Percentiles rank a stretch among this genome's conserved stretches.
These are phyloP conservation scores for Magnusiomyces clavatus DNA, from an alignment of 1,139 yeast genomes.

Conservation along the genomic window DNA sequence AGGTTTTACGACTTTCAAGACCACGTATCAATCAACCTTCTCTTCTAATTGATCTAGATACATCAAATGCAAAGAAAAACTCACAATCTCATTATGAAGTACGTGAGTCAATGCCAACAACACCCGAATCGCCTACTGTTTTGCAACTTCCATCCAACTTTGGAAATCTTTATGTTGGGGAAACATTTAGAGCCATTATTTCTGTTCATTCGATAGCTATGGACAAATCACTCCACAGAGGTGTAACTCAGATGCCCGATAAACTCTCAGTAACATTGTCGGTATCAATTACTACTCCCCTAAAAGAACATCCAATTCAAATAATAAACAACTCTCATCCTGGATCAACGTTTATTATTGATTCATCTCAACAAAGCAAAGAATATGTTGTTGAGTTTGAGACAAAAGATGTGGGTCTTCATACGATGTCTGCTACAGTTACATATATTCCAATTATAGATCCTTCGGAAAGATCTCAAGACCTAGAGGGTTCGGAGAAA, in stretches of 20 bases:
- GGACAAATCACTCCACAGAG: constrained; percentile 5
- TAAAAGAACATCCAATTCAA: constrained; percentile 13
- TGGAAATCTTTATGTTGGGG: constrained; percentile 29
- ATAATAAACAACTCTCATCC: constrained; percentile 15
- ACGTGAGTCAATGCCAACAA: constrained; percentile 2
- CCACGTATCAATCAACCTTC: constrained; percentile 21
- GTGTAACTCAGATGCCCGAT: constrained; percentile 3
- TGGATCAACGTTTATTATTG: constrained; percentile 3
- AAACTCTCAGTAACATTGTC: constrained; percentile 6
- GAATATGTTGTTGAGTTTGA: constrained; percentile 26
- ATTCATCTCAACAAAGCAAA: constrained; percentile 13
- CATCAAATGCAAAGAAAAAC: not conserved
- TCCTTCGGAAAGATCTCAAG: not conserved
- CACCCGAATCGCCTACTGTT: constrained; percentile 14
- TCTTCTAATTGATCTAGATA: not conserved
- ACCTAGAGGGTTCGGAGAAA: constrained; percentile 5
- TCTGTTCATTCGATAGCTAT: constrained; percentile 17
- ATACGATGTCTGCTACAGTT: constrained; percentile 25
- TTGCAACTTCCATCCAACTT: constrained; percentile 22
- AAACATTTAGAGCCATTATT: constrained; percentile 24
- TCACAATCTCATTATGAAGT: constrained; percentile 1
- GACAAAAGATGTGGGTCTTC: constrained; percentile 26
- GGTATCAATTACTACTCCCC: constrained; percentile 12
- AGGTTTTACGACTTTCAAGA: constrained; percentile 26
- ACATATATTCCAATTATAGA: constrained; percentile 16